These are phyloP conservation scores for Terfezia boudieri DNA, from an alignment of 495 filamentous ascomycete genomes.

Conservation along the genomic window DNA sequence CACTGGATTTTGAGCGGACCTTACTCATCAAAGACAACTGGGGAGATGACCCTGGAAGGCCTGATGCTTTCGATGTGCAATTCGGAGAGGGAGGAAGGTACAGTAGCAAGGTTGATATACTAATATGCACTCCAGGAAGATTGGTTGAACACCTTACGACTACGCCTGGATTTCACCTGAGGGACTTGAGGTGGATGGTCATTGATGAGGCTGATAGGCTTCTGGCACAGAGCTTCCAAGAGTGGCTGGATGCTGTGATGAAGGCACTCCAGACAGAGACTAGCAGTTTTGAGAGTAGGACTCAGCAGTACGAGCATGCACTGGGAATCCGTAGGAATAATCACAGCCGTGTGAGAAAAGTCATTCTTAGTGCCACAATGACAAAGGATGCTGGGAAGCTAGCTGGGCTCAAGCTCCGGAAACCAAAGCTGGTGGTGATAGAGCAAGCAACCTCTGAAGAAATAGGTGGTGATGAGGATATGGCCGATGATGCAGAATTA, in stretches of 20 bases:
- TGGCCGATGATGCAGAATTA: slow-evolving; percentile 6
- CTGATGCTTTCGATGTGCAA: background rate
- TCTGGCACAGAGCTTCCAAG: slow-evolving; percentile 76
- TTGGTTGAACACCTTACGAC: slow-evolving; percentile 74
- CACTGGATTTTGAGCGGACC: slow-evolving; percentile 51
- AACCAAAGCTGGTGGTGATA: slow-evolving; percentile 57
- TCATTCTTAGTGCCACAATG: slow-evolving; percentile 68
- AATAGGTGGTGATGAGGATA: slow-evolving; percentile 16
- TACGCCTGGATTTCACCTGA: slow-evolving; percentile 56
- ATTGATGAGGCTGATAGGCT: slow-evolving; percentile 90
- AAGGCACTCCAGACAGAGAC: slow-evolving; percentile 26
- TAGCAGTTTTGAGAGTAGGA: background rate
- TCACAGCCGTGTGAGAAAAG: slow-evolving; percentile 14
- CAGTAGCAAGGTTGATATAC: slow-evolving; percentile 55
- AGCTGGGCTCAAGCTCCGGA: slow-evolving; percentile 43
- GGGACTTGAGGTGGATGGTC: slow-evolving; percentile 60
- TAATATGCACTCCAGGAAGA: slow-evolving; percentile 81
- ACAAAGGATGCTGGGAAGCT: slow-evolving; percentile 66
- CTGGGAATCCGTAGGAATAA: slow-evolving; percentile 1
- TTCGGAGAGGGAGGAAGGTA: slow-evolving; percentile 23
- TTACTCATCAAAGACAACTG: slow-evolving; percentile 39
- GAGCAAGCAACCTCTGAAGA: slow-evolving; percentile 24
- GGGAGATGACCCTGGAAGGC: slow-evolving; percentile 20
- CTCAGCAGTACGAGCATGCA: slow-evolving; percentile 2
- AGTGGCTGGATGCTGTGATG: slow-evolving; percentile 63